Evolutionary conservation across 306 rosid species (phyloP).

Genomic region (Corylus heterophylla): DNA sequence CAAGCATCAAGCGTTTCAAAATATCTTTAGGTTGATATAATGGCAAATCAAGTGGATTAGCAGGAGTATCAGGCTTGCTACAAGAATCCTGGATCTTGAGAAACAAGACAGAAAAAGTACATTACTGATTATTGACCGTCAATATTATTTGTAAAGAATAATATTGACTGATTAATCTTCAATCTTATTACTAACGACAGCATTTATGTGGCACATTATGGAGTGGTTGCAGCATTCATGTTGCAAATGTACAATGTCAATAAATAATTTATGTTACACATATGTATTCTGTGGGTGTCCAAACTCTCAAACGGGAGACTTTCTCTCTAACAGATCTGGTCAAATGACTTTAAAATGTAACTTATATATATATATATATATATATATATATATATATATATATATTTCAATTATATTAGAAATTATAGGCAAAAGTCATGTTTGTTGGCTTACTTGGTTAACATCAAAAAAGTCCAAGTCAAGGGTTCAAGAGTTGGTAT

Average conservation of each 20-base stretch:
- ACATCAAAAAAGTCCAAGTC: too few species aligned
- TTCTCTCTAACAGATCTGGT: neutral
- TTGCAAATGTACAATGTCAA: neutral
- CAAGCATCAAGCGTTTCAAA: slow-evolving; percentile 64
- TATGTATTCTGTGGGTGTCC: neutral
- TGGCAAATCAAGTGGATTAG: slow-evolving; percentile 61
- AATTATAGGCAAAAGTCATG: neutral
- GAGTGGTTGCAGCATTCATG: neutral
- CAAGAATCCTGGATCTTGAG: slow-evolving; percentile 57
- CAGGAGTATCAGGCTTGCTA: slow-evolving; percentile 50
- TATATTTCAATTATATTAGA: neutral
- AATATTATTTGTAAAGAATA: neutral
- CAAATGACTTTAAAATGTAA: neutral
- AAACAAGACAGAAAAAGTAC: slow-evolving; percentile 21
- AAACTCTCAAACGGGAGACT: neutral
- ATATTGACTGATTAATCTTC: too few species aligned
- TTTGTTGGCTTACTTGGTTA: too few species aligned
- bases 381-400: too few species aligned
- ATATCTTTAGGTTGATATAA: slow-evolving; percentile 63
- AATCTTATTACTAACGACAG: neutral
- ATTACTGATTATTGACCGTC: neutral
- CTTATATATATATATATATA: too few species aligned
- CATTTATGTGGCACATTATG: neutral
- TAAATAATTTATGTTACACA: neutral
- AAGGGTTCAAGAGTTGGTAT: too few species aligned